Evolutionary conservation across 1,139 yeast species (phyloP), one percentile per base, ranked within the genome.

Genomic region (Candida mesenterica): DNA sequence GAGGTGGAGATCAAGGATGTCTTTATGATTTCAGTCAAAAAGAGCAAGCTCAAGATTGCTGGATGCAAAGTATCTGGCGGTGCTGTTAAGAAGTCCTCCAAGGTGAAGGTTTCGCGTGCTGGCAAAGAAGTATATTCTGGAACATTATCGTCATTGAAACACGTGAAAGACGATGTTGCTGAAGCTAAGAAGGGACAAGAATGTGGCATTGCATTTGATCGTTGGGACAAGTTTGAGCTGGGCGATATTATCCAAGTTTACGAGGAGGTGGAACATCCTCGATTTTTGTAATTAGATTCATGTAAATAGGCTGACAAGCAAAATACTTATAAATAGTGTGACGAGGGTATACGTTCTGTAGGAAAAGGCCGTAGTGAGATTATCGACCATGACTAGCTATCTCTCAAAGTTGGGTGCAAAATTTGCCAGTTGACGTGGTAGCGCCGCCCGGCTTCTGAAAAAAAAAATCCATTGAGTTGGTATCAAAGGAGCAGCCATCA

Each of bases 1-100:
- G 88, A 81, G 39, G 84, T 82, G 0, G 79, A 77, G 6, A 65
- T 92, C 30, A 79, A 81, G 49, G 86, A 82, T 38, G 71, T 87
- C 2, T 90, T 92, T 60, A 74, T 73, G 25, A 82, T 90, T 41
- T 73, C 83, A 4, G 61, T 65, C 15, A 61, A 71, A 42, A 67
- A 70, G 42, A 54, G 62, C 14, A 71, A 65, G 48, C 60, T 77
- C 36, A 73, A 72, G 45, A 76, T 92, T 51, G 98, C 97, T 1
- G 99, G 99, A 4, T 86, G 95, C 53, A 81, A 83, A 53, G 89
- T 92, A n/a, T 54, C 64, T 14, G 75, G 73, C 32, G 99, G 99
- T 8, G 57, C 65, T 2, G 60, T 92, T 30, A 74, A 76, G 46
- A 72, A 85, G 44, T 69, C 77, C 10, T 66, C 83, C 1, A 62